Conservation (phyloP, 2,329 filamentous ascomycete species). For the Calonectria hongkongensis region DNA sequence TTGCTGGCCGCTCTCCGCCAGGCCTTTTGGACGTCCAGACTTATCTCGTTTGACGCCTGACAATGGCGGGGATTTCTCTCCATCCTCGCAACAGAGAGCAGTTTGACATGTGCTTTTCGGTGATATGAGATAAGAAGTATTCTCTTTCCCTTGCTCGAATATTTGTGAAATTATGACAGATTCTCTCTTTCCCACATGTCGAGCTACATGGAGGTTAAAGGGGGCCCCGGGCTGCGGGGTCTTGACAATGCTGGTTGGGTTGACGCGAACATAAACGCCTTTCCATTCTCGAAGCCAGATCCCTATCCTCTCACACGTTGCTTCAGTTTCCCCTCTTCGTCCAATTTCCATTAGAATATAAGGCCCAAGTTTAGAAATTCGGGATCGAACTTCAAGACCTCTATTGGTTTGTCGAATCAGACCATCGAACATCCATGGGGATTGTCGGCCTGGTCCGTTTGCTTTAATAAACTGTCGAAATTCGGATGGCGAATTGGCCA, state of each 20-base stretch:
- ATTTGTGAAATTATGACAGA: neutral
- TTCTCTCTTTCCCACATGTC: neutral
- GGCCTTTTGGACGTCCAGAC: neutral
- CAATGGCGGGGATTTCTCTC: too few relatives aligned
- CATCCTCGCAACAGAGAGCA: neutral
- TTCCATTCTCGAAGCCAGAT: constrained; percentile 17
- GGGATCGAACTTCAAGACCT: neutral
- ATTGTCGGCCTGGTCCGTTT: neutral
- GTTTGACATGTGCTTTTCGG: neutral
- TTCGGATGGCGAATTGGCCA: constrained; percentile 11
- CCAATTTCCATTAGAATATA: constrained; percentile 9
- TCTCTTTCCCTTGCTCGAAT: neutral
- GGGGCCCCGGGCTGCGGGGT: neutral
- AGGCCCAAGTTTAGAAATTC: neutral
- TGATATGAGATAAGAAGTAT: neutral
- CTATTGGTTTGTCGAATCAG: neutral
- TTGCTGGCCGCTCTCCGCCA: neutral
- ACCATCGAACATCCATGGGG: neutral
- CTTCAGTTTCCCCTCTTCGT: neutral
- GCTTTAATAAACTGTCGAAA: constrained; percentile 3
- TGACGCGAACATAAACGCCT: neutral
- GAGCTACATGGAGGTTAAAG: neutral
- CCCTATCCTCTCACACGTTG: neutral
- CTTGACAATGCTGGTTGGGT: constrained; percentile 3
- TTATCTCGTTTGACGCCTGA: neutral